Percentiles rank a stretch among this genome's conserved stretches.
Evolutionary conservation across 352 stramenopile genomes (phyloP).

Genomic region (Globisporangium irregulare): DNA sequence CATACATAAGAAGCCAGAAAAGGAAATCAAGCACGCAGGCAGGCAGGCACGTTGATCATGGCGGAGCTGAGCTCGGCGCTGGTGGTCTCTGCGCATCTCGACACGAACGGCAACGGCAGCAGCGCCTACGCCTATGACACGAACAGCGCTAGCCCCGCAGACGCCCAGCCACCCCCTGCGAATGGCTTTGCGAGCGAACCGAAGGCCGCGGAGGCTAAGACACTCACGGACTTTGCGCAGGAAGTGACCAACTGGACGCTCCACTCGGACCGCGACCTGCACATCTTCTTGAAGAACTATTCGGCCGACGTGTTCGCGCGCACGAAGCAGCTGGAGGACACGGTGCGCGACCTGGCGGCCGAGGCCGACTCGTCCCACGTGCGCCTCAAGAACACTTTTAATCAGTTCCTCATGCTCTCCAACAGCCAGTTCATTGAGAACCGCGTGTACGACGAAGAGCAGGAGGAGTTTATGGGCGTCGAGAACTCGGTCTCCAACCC

Average conservation of each 20-base stretch:
- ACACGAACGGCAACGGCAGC: neutral
- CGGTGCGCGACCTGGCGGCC: slow-evolving; percentile 65
- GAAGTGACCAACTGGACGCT: slow-evolving; percentile 67
- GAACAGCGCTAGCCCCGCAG: neutral
- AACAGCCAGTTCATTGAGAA: slow-evolving; percentile 91
- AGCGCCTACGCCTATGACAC: neutral
- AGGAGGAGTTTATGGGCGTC: slow-evolving; percentile 61
- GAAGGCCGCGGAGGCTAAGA: slow-evolving; percentile 28
- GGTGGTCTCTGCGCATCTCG: neutral
- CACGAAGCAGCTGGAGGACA: slow-evolving; percentile 72
- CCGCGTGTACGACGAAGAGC: slow-evolving; percentile 86
- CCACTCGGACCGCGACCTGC: slow-evolving; percentile 69
- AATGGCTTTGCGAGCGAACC: neutral
- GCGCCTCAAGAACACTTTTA: slow-evolving; percentile 81
- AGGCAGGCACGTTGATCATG: neutral
- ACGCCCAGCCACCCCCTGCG: neutral
- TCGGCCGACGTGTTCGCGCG: slow-evolving; percentile 62
- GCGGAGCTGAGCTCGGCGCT: slow-evolving; percentile 4
- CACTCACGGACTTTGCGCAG: slow-evolving; percentile 36
- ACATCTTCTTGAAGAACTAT: slow-evolving; percentile 67
- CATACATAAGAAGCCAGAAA: slow-evolving; percentile 6
- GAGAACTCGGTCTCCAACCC: slow-evolving; percentile 16
- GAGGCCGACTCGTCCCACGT: slow-evolving; percentile 68
- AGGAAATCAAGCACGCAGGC: neutral
- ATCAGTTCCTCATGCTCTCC: slow-evolving; percentile 84